Conservation (phyloP, 169 alveolate species). For the Theileria equi region DNA sequence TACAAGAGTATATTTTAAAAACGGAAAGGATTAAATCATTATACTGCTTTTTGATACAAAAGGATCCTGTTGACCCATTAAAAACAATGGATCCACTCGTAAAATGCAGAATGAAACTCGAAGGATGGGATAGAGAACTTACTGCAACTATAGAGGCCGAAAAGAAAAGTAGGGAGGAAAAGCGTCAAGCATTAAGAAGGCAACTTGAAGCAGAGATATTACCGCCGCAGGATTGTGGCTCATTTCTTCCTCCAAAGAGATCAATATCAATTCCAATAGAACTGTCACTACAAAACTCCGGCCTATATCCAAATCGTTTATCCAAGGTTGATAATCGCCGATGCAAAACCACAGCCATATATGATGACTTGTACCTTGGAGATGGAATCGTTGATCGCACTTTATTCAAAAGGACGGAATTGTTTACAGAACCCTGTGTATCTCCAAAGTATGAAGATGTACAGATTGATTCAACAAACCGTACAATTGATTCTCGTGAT, state of each 20-base stretch:
- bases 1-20: background rate
- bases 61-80: background rate
- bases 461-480: background rate
- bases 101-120: background rate
- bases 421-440: background rate
- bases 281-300: constrained; percentile 12
- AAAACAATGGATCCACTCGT: background rate
- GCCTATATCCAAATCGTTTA: background rate
- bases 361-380: constrained; percentile 36
- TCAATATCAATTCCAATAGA: constrained; percentile 40
- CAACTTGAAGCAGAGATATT: background rate
- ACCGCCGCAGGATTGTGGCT: too few relatives aligned
- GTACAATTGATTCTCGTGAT: background rate
- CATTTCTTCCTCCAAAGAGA: constrained; percentile 20
- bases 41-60: background rate
- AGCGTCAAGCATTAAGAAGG: background rate
- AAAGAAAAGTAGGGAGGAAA: background rate
- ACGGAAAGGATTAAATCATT: background rate
- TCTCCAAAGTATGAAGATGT: background rate
- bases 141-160: background rate
- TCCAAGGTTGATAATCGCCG: constrained; percentile 12
- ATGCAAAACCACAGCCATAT: constrained; percentile 35
- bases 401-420: background rate
- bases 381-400: constrained; percentile 39
- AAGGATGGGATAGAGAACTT: background rate